Base-by-base conservation (phyloP, 768 basidiomycete species). In the Agrocybe pediades region DNA sequence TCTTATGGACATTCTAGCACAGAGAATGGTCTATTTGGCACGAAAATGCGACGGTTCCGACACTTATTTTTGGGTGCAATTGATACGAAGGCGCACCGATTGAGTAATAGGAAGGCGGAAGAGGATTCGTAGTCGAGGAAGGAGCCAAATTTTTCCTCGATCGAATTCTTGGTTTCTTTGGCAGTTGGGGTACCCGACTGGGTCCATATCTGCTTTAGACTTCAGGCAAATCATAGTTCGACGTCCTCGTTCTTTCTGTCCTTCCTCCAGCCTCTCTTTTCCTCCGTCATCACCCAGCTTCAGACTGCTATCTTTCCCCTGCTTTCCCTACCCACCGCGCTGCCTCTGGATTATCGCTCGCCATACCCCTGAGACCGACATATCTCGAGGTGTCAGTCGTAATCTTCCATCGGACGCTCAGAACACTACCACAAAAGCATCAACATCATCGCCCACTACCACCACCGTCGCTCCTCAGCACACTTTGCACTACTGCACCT, bases 71-170 rank as follows among this genome's bases (percentile, higher is more conserved):
- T 4, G 33, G n/a, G 9, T 41, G 24, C n/a, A n/a, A n/a, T 16
- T 29, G 11, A 42, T 46, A 41, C 16, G 19, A 27, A 13, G 42
- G 51, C 24, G 43, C 11, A 24, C 30, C 36, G 54, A 51, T 53
- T 55, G 54, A 59, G 49, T 59, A 59, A 59, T 59, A 52, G 58
- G 58, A 55, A 49, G 54, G 54, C 58, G 58, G 58, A 59, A 53
- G 54, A 41, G 33, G 41, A 52, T 23, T 30, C 29, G 25, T 19
- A 52, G 46, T 46, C 46, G 44, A 51, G 49, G 58, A 59, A 41
- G 42, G 29, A 26, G 20, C 40, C 43, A 47, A 21, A 40, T 29
- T 48, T 27, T 51, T 53, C 23, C 43, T 53, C 25, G 45, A 46
- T 49, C 42, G 48, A 44, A 40, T 53, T 57, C 36, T 40, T 42